These are phyloP conservation scores for Pigoraptor vietnamica DNA, from an alignment of 78 protist genomes.

Conservation along the genomic window DNA sequence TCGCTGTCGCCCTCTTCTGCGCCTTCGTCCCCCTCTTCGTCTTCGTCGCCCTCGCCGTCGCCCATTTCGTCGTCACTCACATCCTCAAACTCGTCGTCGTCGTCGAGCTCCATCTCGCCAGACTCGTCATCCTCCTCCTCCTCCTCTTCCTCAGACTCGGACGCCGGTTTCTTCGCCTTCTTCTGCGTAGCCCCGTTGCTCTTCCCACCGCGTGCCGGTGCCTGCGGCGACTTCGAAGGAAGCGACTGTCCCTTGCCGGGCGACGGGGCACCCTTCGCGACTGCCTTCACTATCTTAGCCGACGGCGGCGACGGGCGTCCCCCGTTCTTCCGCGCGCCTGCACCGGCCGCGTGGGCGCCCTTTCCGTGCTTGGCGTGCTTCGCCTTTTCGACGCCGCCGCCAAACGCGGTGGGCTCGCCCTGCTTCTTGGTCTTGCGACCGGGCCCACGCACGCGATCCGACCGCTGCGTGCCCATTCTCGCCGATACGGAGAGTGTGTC, in stretches of 20 bases:
- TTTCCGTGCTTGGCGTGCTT: not conserved
- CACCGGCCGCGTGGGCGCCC: not conserved
- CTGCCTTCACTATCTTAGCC: too few relatives aligned
- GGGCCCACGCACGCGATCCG: not conserved
- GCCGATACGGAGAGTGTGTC: not conserved
- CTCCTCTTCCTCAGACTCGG: not conserved
- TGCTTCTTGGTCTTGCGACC: not conserved
- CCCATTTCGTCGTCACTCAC: not conserved
- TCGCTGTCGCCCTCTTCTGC: not conserved
- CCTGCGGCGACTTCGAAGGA: not conserved
- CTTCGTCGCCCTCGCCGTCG: not conserved
- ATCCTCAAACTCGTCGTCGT: not conserved
- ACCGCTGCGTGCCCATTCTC: not conserved
- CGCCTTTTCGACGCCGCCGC: not conserved
- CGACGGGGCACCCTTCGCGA: too few relatives aligned
- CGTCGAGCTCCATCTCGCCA: not conserved
- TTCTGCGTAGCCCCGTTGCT: not conserved
- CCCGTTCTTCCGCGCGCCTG: not conserved
- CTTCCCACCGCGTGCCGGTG: not conserved
- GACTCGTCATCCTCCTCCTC: not conserved
- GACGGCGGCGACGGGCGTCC: not conserved
- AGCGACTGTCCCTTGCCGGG: not conserved
- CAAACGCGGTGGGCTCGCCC: not conserved
- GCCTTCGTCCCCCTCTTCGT: not conserved
- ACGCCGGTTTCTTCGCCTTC: not conserved